phyloP scores from a whole-genome alignment of 352 stramenopile genomes.

The Phytophthora tentaculata region DNA sequence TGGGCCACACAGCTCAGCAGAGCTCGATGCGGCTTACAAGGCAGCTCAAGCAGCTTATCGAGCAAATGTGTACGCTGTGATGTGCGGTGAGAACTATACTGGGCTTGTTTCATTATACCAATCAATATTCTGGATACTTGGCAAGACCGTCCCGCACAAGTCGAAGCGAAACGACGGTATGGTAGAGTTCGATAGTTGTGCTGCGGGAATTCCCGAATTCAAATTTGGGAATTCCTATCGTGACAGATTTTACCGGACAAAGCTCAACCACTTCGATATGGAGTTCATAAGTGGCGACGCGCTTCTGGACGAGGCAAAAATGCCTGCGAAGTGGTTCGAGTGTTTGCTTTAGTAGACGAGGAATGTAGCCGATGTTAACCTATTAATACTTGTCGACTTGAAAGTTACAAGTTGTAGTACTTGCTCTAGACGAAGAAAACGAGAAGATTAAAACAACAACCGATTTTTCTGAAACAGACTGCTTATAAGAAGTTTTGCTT shows the following conservation, averaged over 20 bases:
- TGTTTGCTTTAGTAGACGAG: conserved; percentile 44
- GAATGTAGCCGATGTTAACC: no score
- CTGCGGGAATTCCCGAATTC: conserved; percentile 29
- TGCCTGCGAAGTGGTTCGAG: conserved; percentile 63
- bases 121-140: conserved; percentile 20
- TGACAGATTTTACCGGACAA: conserved; percentile 47
- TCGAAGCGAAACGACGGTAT: conserved; percentile 35
- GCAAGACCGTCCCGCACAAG: conserved; percentile 20
- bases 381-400: no score
- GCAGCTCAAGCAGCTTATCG: conserved; percentile 31
- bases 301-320: conserved; percentile 41
- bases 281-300: conserved; percentile 51
- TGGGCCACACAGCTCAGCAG: conserved; percentile 15
- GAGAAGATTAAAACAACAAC: no score
- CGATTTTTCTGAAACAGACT: no score
- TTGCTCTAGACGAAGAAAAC: no score
- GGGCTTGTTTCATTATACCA: conserved; percentile 34
- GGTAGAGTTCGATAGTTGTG: conserved; percentile 29
- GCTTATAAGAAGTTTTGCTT: no score
- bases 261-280: conserved; percentile 58
- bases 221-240: conserved; percentile 46
- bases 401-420: no score
- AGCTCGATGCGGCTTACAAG: conserved; percentile 24
- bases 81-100: conserved; percentile 32
- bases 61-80: conserved; percentile 32